These are phyloP conservation scores for Adansonia madagascariensis DNA, from an alignment of 441 rosid species.

Conservation along the genomic window DNA sequence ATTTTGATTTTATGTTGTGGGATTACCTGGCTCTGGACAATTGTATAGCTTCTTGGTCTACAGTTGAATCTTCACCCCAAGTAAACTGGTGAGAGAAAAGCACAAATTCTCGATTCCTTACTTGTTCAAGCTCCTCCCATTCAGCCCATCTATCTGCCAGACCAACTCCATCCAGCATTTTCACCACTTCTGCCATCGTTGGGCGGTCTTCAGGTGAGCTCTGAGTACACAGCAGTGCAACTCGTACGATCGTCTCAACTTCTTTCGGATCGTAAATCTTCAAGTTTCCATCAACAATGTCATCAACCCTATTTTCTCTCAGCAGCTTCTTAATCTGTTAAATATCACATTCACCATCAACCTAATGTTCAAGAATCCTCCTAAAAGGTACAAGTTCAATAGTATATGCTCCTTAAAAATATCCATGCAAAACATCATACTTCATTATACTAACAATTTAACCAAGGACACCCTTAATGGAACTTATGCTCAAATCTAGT, in stretches of 20 bases:
- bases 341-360: conserved; percentile 10
- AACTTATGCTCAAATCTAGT: background rate
- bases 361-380: background rate
- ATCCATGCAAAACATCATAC: background rate
- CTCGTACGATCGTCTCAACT: conserved; percentile 76
- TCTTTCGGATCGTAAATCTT: conserved; percentile 52
- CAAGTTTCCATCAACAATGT: conserved; percentile 76
- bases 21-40: conserved; percentile 70
- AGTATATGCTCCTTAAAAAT: background rate
- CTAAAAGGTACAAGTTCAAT: background rate
- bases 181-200: conserved; percentile 72
- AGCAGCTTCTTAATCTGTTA: conserved; percentile 71
- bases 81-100: conserved; percentile 53
- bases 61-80: conserved; percentile 73
- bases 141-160: conserved; percentile 76
- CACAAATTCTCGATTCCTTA: conserved; percentile 56
- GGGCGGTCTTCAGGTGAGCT: conserved; percentile 81
- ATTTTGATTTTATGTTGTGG: conserved; percentile 21
- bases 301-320: conserved; percentile 71
- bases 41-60: conserved; percentile 79
- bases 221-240: conserved; percentile 82
- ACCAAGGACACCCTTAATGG: background rate
- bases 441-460: background rate
- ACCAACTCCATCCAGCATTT: conserved; percentile 75
- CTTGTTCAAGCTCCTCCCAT: conserved; percentile 77